phyloP scores from a whole-genome alignment of 345 rosid species.

The Salix brachista region DNA sequence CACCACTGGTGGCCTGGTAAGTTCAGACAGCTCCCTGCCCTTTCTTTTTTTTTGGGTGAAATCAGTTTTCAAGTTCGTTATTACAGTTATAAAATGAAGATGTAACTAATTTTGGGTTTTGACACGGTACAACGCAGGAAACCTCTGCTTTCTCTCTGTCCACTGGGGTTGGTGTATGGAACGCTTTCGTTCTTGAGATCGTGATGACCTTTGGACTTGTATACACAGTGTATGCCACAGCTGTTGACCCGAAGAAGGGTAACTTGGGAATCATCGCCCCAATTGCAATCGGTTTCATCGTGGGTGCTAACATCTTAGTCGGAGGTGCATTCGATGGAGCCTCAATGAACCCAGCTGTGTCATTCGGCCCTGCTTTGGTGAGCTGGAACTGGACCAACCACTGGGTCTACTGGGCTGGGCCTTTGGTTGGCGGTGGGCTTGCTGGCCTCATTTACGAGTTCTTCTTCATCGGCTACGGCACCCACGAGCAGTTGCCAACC shows the following conservation, averaged over 20 bases:
- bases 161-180: conserved; percentile 63
- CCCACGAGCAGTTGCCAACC: conserved; percentile 64
- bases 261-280: conserved; percentile 70
- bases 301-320: conserved; percentile 83
- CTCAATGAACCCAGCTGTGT: conserved; percentile 94
- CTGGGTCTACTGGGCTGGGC: conserved; percentile 97
- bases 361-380: conserved; percentile 88
- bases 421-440: conserved; percentile 75
- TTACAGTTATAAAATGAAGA: background rate
- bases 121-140: conserved; percentile 29
- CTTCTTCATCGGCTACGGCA: conserved; percentile 49
- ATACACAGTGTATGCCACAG: conserved; percentile 90
- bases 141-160: conserved; percentile 67
- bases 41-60: too few relatives aligned
- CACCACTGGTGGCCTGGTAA: conserved; percentile 68
- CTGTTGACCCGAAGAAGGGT: conserved; percentile 81
- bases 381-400: conserved; percentile 89
- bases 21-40: background rate
- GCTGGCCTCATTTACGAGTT: conserved; percentile 75
- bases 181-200: conserved; percentile 82
- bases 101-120: background rate
- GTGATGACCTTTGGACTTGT: conserved; percentile 94
- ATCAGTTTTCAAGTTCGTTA: background rate
- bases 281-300: conserved; percentile 80
- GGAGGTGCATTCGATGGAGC: conserved; percentile 95